Evolutionary conservation across 495 filamentous ascomycete species (phyloP).

Genomic region (Mytilinidion resinicola): DNA sequence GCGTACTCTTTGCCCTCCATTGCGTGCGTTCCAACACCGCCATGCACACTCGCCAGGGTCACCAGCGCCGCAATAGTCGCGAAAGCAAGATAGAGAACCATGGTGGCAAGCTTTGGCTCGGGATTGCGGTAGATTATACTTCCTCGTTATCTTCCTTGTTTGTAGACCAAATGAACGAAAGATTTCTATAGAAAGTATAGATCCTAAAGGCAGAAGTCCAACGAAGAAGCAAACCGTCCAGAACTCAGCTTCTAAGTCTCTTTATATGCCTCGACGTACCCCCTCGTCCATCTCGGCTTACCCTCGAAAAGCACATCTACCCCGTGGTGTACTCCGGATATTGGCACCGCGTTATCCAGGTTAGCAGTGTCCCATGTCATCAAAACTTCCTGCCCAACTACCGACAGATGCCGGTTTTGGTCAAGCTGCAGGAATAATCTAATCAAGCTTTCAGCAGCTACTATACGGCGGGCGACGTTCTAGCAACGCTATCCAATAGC

Average conservation of each 20-base stretch:
- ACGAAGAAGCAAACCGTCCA: neutral
- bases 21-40: constrained; percentile 23
- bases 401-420: neutral
- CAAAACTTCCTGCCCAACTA: neutral
- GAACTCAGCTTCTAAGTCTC: neutral
- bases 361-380: neutral
- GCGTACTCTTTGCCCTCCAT: constrained; percentile 19
- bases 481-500: neutral
- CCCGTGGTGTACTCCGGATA: neutral
- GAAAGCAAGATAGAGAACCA: constrained; percentile 11
- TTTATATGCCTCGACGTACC: neutral
- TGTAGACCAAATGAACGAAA: too few species aligned
- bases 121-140: neutral
- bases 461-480: neutral
- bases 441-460: neutral
- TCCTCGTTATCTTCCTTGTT: neutral
- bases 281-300: neutral
- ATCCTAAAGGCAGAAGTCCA: neutral
- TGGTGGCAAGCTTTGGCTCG: neutral
- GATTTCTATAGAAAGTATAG: neutral
- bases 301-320: neutral
- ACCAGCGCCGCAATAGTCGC: constrained; percentile 16
- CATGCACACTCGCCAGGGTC: constrained; percentile 19
- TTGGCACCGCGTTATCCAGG: neutral
- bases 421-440: neutral